Percentiles rank a stretch among this genome's conserved stretches.
phyloP scores from a whole-genome alignment of 768 basidiomycete species.

The Tylopilus balloui region DNA sequence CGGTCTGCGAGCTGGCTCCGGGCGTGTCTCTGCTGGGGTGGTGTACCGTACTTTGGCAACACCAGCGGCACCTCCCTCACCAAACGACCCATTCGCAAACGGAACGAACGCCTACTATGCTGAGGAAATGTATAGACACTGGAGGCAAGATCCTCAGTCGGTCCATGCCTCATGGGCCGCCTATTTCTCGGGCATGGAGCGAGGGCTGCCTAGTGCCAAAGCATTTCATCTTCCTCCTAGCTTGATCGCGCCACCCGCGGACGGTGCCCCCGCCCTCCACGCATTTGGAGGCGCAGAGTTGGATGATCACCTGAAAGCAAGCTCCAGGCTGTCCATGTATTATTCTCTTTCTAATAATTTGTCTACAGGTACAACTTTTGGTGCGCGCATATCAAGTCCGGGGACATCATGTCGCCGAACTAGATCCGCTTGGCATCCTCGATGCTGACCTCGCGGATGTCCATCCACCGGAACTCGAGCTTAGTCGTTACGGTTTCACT shows the following conservation, averaged over 20 bases:
- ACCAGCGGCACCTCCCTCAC: conserved; percentile 52
- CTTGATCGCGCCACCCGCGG: conserved; percentile 64
- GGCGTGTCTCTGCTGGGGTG: conserved; percentile 15
- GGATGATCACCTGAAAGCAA: conserved; percentile 91
- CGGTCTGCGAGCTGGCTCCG: conserved; percentile 21
- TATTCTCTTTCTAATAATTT: neutral
- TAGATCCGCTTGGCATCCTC: conserved; percentile 93
- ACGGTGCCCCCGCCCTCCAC: conserved; percentile 75
- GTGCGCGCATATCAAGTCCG: conserved; percentile 99
- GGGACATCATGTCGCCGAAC: conserved; percentile 92
- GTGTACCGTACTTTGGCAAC: conserved; percentile 42
- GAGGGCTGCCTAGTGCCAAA: conserved; percentile 70
- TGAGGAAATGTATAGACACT: conserved; percentile 93
- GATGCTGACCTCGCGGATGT: conserved; percentile 80
- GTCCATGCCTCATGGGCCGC: conserved; percentile 94
- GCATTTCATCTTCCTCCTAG: conserved; percentile 85
- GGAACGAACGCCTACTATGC: conserved; percentile 95
- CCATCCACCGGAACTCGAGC: conserved; percentile 83
- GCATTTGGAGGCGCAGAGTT: conserved; percentile 69
- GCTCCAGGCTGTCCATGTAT: conserved; percentile 10
- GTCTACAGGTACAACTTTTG: conserved; percentile 86
- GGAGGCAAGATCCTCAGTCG: conserved; percentile 84
- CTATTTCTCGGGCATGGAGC: conserved; percentile 92
- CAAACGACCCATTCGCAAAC: conserved; percentile 86
- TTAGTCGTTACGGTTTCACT: conserved; percentile 92